A percentile compares a stretch with the other conserved stretches of the same genome.
Evolutionary conservation across 1,139 yeast species (phyloP).

Genomic region (Kodamaea alishanica): DNA sequence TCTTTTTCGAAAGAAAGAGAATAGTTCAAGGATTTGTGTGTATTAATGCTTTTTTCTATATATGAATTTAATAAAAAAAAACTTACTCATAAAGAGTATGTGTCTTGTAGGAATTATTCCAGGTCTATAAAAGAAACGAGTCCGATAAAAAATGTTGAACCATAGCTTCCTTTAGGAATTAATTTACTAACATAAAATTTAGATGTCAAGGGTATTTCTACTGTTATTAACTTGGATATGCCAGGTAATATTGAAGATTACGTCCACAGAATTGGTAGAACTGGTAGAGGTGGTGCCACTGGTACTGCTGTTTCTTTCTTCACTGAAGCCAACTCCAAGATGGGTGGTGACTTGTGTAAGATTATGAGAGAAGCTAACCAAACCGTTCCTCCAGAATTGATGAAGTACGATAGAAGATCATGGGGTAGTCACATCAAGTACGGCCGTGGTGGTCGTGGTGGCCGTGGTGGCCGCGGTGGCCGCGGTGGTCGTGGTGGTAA

Average conservation of each 20-base stretch:
- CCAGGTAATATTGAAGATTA: slow-evolving; percentile 98
- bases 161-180: too few species aligned
- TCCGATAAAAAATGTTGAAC: neutral
- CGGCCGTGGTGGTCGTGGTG: slow-evolving; percentile 58
- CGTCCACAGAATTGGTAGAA: slow-evolving; percentile 94
- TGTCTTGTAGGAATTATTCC: neutral
- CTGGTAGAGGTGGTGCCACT: slow-evolving; percentile 96
- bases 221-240: slow-evolving; percentile 92
- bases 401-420: slow-evolving; percentile 52
- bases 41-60: slow-evolving; percentile 13
- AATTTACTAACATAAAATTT: slow-evolving; percentile 32
- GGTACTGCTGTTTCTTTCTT: slow-evolving; percentile 97
- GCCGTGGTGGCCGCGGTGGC: slow-evolving; percentile 31
- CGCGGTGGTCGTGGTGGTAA: slow-evolving; percentile 47
- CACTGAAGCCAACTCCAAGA: slow-evolving; percentile 80
- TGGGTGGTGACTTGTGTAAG: slow-evolving; percentile 87
- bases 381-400: slow-evolving; percentile 65
- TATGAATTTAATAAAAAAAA: slow-evolving; percentile 13
- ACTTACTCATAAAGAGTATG: slow-evolving; percentile 6
- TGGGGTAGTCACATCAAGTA: slow-evolving; percentile 55
- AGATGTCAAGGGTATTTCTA: slow-evolving; percentile 97
- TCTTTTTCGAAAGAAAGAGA: neutral
- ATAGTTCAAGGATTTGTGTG: slow-evolving; percentile 1
- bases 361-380: slow-evolving; percentile 96
- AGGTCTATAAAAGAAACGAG: neutral